Percentiles rank a stretch among this genome's conserved stretches.
Conservation (phyloP, 1,139 yeast species). For the Zygosaccharomyces sapae region DNA sequence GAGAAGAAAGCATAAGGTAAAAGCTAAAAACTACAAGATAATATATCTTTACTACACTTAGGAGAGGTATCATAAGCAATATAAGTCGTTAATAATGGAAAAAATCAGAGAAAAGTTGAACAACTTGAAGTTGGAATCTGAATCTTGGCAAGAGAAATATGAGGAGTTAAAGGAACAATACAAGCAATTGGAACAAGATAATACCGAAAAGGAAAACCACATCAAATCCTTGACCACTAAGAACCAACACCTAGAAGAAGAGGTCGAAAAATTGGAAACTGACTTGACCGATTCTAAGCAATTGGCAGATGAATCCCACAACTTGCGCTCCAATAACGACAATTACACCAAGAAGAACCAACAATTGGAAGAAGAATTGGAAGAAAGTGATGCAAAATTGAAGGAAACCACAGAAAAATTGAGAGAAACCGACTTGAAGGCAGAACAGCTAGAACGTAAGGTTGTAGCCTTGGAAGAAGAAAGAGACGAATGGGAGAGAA, state of each 20-base stretch:
- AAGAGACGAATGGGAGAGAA: constrained; percentile 87
- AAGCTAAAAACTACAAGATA: neutral
- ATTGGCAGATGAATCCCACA: constrained; percentile 88
- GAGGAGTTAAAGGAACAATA: constrained; percentile 78
- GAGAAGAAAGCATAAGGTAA: no score
- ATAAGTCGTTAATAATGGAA: constrained; percentile 25
- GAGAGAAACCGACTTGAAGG: constrained; percentile 93
- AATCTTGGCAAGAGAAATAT: constrained; percentile 94
- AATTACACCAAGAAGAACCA: constrained; percentile 89
- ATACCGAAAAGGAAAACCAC: constrained; percentile 88
- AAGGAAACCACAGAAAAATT: constrained; percentile 91
- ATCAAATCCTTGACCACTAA: constrained; percentile 89
- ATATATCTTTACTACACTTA: neutral
- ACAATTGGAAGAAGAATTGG: constrained; percentile 89
- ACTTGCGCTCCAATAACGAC: constrained; percentile 84
- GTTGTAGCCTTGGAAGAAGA: constrained; percentile 89
- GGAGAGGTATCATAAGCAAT: neutral
- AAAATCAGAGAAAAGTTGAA: constrained; percentile 57
- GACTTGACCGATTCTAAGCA: constrained; percentile 78
- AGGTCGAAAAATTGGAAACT: constrained; percentile 82
- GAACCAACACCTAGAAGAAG: constrained; percentile 84
- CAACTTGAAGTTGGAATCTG: constrained; percentile 90
- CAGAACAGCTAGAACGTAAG: constrained; percentile 94
- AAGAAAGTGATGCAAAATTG: constrained; percentile 85
- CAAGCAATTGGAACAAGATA: constrained; percentile 89